These are phyloP conservation scores for Penicillium digitatum DNA, from an alignment of 2,329 filamentous ascomycete genomes.

Conservation along the genomic window DNA sequence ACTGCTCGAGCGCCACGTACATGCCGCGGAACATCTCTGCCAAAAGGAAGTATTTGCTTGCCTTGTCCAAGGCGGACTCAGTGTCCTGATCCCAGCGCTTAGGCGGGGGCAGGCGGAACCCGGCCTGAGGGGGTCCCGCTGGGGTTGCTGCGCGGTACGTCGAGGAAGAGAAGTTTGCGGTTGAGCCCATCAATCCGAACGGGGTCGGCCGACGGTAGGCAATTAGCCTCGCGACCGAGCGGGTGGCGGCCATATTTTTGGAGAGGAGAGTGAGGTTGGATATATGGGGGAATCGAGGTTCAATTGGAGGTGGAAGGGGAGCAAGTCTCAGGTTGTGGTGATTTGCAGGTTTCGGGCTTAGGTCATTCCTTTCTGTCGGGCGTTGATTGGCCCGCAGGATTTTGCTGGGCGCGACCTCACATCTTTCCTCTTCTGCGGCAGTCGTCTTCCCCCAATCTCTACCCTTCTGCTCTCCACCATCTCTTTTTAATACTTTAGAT, in stretches of 20 bases:
- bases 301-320: slow-evolving; percentile 22
- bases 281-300: slow-evolving; percentile 20
- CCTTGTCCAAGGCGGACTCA: slow-evolving; percentile 73
- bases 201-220: slow-evolving; percentile 38
- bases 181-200: slow-evolving; percentile 42
- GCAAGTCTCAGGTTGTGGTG: slow-evolving; percentile 24
- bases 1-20: slow-evolving; percentile 97
- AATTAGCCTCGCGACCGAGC: slow-evolving; percentile 43
- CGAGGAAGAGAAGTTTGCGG: slow-evolving; percentile 60
- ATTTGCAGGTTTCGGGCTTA: slow-evolving; percentile 36
- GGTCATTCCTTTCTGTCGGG: slow-evolving; percentile 40
- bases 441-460: slow-evolving; percentile 17
- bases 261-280: slow-evolving; percentile 15
- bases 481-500: slow-evolving; percentile 13
- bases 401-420: slow-evolving; percentile 33
- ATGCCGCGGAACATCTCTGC: slow-evolving; percentile 95
- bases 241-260: slow-evolving; percentile 43
- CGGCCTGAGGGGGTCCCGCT: slow-evolving; percentile 70
- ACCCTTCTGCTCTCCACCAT: slow-evolving; percentile 13
- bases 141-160: slow-evolving; percentile 63
- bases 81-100: slow-evolving; percentile 75
- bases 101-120: slow-evolving; percentile 72
- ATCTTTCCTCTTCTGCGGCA: slow-evolving; percentile 21
- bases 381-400: slow-evolving; percentile 40
- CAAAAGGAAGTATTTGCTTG: slow-evolving; percentile 92